Evolutionary conservation across 2,329 filamentous ascomycete genomes (phyloP).

Genomic region (Botrytis deweyae): DNA sequence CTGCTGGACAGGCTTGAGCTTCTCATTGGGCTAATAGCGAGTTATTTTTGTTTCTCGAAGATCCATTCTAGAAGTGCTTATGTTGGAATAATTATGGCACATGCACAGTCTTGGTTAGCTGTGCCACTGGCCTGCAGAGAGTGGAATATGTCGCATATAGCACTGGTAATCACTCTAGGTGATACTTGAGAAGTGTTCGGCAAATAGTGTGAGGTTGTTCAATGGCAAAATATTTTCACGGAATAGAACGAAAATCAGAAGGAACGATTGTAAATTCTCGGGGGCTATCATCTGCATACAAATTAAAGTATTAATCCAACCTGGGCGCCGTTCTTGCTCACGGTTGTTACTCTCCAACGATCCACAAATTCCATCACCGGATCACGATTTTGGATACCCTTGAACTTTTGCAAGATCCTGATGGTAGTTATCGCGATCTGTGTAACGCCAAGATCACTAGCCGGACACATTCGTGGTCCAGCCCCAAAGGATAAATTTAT

Average conservation of each 20-base stretch:
- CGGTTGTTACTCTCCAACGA: conserved; percentile 1
- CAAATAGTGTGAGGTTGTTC: no score
- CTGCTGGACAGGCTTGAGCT: no score
- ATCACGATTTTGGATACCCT: background rate
- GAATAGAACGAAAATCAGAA: background rate
- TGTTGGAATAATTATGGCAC: no score
- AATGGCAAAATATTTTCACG: background rate
- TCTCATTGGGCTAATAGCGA: no score
- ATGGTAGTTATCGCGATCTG: background rate
- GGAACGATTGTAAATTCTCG: background rate
- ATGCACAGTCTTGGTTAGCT: no score
- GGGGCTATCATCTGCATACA: background rate
- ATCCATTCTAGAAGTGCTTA: no score
- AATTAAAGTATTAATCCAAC: background rate
- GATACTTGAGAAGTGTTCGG: background rate
- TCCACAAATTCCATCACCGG: background rate
- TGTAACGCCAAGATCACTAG: conserved; percentile 7
- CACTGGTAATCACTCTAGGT: background rate
- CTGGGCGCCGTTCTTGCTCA: conserved; percentile 8
- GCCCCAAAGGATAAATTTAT: background rate
- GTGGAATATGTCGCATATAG: background rate
- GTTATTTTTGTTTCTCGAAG: no score
- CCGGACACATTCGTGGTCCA: background rate
- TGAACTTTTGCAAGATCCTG: background rate
- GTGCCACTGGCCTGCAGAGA: no score